Percentiles rank a stretch among this genome's conserved stretches.
These are phyloP conservation scores for Boletus fagicola DNA, from an alignment of 768 basidiomycete genomes.

Conservation along the genomic window DNA sequence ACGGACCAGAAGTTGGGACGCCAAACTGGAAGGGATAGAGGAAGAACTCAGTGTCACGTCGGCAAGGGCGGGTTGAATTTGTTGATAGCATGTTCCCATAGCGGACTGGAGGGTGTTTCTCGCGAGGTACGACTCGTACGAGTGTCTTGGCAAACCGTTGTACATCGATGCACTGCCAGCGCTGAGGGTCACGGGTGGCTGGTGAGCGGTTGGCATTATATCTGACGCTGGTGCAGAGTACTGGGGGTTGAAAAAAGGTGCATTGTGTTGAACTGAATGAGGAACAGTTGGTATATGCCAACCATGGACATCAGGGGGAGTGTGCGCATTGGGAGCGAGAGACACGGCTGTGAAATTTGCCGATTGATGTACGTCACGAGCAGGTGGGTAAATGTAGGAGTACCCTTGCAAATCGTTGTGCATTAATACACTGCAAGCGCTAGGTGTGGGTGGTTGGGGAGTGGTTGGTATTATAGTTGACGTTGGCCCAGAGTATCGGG, in stretches of 20 bases:
- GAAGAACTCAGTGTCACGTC: neutral
- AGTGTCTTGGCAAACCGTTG: fast-evolving
- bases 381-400: too few relatives aligned
- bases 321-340: too few relatives aligned
- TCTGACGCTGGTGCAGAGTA: neutral
- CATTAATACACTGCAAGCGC: too few relatives aligned
- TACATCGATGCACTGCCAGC: too few relatives aligned
- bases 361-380: too few relatives aligned
- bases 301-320: neutral
- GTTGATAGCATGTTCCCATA: neutral
- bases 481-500: neutral
- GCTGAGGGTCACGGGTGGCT: fast-evolving
- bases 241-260: neutral
- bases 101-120: neutral
- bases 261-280: neutral
- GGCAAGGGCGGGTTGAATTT: neutral
- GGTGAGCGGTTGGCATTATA: neutral
- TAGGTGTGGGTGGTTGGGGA: too few relatives aligned
- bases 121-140: neutral
- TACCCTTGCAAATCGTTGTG: fast-evolving
- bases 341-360: too few relatives aligned
- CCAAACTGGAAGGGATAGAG: neutral
- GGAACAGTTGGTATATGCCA: neutral
- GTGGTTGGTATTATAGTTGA: neutral
- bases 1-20: neutral